phyloP scores from a whole-genome alignment of 2,329 filamentous ascomycete genomes.

The Phialophora expanda region DNA sequence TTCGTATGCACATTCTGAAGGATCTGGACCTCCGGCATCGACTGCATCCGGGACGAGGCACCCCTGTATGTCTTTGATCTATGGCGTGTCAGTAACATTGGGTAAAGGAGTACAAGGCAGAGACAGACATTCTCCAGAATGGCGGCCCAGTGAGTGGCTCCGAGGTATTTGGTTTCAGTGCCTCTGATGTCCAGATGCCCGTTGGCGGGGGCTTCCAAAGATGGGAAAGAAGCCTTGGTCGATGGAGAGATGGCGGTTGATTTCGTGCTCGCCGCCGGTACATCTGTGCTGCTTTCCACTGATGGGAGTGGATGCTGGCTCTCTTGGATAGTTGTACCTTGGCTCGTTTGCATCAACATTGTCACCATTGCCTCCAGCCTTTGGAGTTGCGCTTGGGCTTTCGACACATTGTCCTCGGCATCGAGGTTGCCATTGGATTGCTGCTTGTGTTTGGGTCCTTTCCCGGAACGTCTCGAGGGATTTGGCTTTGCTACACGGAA shows the following conservation, averaged over 20 bases:
- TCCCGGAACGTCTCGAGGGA: background rate
- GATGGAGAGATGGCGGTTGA: background rate
- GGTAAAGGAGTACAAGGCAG: background rate
- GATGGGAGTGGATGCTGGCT: conserved; percentile 5
- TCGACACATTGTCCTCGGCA: conserved; percentile 16
- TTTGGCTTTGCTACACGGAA: conserved; percentile 19
- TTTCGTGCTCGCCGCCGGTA: background rate
- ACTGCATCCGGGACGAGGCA: conserved; percentile 12
- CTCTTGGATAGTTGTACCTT: background rate
- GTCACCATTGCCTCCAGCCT: conserved; percentile 23
- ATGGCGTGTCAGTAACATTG: background rate
- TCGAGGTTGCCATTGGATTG: background rate
- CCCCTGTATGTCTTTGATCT: conserved; percentile 26
- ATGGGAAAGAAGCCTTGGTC: background rate
- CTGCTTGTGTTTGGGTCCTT: conserved; percentile 11
- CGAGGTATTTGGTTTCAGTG: conserved; percentile 42
- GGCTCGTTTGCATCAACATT: conserved; percentile 15
- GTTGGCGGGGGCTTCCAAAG: background rate
- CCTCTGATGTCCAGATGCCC: conserved; percentile 18
- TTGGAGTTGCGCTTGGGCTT: conserved; percentile 20
- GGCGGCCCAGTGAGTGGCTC: conserved; percentile 49
- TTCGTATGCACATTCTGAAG: background rate
- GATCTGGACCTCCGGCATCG: background rate
- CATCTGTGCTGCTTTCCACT: background rate
- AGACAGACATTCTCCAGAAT: conserved; percentile 44